Conservation (phyloP, 75 land plant species). For the Sequoia sempervirens region DNA sequence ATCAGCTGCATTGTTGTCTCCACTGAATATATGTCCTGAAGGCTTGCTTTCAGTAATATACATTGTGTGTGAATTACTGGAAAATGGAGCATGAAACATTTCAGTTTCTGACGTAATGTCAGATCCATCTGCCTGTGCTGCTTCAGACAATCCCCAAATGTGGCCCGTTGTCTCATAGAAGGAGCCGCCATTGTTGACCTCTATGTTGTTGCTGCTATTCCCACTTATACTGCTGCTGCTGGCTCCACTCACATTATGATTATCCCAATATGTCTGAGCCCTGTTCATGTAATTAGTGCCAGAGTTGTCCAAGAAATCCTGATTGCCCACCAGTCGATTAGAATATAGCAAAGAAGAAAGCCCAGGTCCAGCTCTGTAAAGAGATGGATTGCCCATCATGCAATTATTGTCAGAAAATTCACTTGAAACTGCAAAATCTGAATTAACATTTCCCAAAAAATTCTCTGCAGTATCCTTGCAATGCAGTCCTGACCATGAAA, state of each 20-base stretch:
- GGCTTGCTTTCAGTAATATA: background rate
- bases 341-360: constrained; percentile 2
- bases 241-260: background rate
- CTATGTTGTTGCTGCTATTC: background rate
- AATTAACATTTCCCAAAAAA: background rate
- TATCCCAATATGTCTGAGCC: background rate
- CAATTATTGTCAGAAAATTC: constrained; percentile 4
- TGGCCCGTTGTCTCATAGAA: background rate
- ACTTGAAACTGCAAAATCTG: background rate
- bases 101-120: constrained; percentile 6
- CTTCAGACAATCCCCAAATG: constrained; percentile 2
- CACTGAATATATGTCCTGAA: background rate
- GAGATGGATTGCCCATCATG: constrained; percentile 6
- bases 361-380: background rate
- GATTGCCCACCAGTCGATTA: background rate
- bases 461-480: background rate
- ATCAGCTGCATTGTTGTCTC: background rate
- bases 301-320: constrained; percentile 2
- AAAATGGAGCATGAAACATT: background rate
- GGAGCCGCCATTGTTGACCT: constrained; percentile 10
- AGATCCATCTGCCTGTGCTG: background rate
- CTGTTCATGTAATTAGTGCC: constrained; percentile 5
- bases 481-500: background rate
- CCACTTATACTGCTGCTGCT: constrained; percentile 4
- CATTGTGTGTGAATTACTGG: background rate